Evolutionary conservation across 345 rosid species (phyloP).

Genomic region (Aquilaria yunnanensis): DNA sequence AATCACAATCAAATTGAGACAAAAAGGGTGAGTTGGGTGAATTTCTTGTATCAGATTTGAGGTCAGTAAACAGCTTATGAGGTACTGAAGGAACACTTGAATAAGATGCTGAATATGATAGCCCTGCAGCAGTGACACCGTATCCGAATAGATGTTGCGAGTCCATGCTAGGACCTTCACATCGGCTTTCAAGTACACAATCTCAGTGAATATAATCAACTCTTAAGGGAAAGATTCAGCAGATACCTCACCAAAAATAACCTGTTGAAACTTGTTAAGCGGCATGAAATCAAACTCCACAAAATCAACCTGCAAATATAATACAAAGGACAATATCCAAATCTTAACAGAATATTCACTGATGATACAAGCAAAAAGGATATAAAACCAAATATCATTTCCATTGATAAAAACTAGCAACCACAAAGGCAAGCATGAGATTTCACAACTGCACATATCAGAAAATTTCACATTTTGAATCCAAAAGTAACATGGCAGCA

Average conservation of each 20-base stretch:
- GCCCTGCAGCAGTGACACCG: conserved; percentile 33
- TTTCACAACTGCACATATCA: too few relatives aligned
- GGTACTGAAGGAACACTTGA: conserved; percentile 29
- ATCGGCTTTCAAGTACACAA: conserved; percentile 17
- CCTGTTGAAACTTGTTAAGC: conserved; percentile 1
- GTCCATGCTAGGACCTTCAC: conserved; percentile 36
- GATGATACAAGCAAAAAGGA: too few relatives aligned
- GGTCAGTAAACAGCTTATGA: conserved; percentile 26
- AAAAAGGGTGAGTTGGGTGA: conserved; percentile 37
- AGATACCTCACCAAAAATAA: conserved; percentile 6
- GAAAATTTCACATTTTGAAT: too few relatives aligned
- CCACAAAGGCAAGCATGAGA: too few relatives aligned
- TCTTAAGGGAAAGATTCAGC: background rate
- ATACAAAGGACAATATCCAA: background rate
- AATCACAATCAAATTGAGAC: conserved; percentile 34
- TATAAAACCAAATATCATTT: too few relatives aligned
- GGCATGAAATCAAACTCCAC: background rate
- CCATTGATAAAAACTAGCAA: too few relatives aligned
- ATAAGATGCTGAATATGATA: conserved; percentile 35
- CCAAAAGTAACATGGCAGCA: too few relatives aligned
- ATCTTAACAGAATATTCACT: too few relatives aligned
- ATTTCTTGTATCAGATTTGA: conserved; percentile 28
- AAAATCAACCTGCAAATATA: conserved; percentile 24
- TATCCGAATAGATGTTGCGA: conserved; percentile 30
- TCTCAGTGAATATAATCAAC: background rate